Evolutionary conservation across 345 rosid species (phyloP).

Genomic region (Jatropha curcas): DNA sequence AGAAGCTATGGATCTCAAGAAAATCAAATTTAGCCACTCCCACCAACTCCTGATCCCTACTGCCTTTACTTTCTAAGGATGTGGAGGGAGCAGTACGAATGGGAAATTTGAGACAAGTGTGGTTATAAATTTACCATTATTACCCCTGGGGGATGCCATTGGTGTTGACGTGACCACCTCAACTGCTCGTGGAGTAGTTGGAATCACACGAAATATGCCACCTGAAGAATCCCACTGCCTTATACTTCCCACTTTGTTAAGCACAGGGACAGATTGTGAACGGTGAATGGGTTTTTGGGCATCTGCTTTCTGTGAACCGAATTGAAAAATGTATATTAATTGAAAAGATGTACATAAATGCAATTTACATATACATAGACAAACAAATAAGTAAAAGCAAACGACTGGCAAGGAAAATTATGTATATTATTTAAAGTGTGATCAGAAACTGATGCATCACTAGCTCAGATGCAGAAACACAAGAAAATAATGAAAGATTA

Average conservation of each 20-base stretch:
- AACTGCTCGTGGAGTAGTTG: slow-evolving; percentile 47
- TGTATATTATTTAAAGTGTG: neutral
- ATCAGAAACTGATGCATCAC: neutral
- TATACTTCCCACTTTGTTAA: slow-evolving; percentile 57
- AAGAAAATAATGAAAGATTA: neutral
- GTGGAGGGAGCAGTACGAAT: neutral
- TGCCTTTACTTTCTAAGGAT: neutral
- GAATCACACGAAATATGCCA: slow-evolving; percentile 67
- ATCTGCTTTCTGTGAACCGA: slow-evolving; percentile 59
- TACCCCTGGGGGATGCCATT: slow-evolving; percentile 30
- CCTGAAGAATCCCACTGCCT: slow-evolving; percentile 43
- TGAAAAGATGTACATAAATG: neutral
- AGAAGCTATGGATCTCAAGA: neutral
- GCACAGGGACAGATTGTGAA: slow-evolving; percentile 78
- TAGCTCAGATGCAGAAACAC: neutral
- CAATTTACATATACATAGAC: neutral
- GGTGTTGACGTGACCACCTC: slow-evolving; percentile 33
- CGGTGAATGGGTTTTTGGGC: slow-evolving; percentile 61
- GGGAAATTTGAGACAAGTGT: neutral
- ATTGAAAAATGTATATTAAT: neutral
- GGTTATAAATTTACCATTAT: slow-evolving; percentile 40
- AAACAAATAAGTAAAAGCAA: neutral
- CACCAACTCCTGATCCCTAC: neutral
- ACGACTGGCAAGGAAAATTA: neutral
- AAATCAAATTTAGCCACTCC: neutral